A percentile compares a stretch with the other conserved stretches of the same genome.
phyloP scores from a whole-genome alignment of 2,329 filamentous ascomycete species.

The Botrytis fabae region DNA sequence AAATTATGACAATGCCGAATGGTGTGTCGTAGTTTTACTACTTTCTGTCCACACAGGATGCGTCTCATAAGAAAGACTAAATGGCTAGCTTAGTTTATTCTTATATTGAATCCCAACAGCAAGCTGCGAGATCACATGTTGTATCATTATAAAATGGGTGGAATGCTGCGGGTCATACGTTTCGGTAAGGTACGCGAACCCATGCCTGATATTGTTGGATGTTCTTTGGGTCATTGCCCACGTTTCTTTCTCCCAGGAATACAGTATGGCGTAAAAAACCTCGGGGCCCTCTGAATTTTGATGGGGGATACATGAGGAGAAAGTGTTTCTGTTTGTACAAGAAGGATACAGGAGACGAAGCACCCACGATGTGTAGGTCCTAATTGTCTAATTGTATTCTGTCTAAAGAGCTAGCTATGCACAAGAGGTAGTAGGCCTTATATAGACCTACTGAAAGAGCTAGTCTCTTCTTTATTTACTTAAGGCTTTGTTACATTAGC shows the following conservation, averaged over 20 bases:
- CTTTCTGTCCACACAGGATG: background rate
- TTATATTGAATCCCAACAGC: background rate
- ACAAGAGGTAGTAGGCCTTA: too few relatives aligned
- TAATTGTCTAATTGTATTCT: too few relatives aligned
- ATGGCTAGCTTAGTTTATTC: background rate
- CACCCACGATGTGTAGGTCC: too few relatives aligned
- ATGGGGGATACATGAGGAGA: background rate
- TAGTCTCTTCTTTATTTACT: too few relatives aligned
- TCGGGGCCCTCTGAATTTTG: background rate
- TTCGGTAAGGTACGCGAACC: background rate
- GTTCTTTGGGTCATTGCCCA: background rate
- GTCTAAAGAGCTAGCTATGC: too few relatives aligned
- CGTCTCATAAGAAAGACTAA: background rate
- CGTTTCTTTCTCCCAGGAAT: too few relatives aligned
- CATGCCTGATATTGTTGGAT: background rate
- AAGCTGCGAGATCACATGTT: background rate
- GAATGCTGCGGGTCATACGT: background rate
- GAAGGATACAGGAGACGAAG: too few relatives aligned
- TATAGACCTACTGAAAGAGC: too few relatives aligned
- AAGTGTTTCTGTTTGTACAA: too few relatives aligned
- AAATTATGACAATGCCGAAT: background rate
- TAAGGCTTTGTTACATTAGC: too few relatives aligned
- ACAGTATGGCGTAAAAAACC: background rate
- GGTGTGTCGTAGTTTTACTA: rapidly evolving
- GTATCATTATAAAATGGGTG: background rate